phyloP scores from a whole-genome alignment of 2,329 filamentous ascomycete genomes.

The Fusarium praegraminearum region DNA sequence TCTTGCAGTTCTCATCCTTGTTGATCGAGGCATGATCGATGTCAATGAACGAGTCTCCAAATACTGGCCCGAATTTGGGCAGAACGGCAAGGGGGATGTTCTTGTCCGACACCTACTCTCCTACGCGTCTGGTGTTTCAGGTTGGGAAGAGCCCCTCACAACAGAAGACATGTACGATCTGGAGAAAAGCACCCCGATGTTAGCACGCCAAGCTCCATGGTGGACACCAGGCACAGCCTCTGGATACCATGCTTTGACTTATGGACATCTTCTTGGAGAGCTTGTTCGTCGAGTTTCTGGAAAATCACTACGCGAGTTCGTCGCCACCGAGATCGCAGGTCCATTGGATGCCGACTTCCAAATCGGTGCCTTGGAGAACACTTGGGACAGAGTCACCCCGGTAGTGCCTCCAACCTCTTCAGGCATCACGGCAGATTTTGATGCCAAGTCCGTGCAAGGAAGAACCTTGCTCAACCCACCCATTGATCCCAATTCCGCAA shows the following conservation, averaged over 20 bases:
- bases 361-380: neutral
- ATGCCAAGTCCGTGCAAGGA: neutral
- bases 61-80: constrained; percentile 35
- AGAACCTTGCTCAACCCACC: neutral
- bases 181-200: neutral
- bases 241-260: neutral
- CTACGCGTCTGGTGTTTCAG: constrained; percentile 21
- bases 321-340: neutral
- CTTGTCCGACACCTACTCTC: constrained; percentile 12
- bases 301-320: neutral
- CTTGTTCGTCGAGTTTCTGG: neutral
- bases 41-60: constrained; percentile 3
- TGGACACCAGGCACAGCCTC: constrained; percentile 5
- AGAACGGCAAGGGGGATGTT: constrained; percentile 23
- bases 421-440: neutral
- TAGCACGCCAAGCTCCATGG: neutral
- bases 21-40: constrained; percentile 14
- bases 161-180: constrained; percentile 2
- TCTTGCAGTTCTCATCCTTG: constrained; percentile 23
- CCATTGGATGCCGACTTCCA: neutral
- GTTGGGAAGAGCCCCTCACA: neutral
- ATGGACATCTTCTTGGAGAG: neutral
- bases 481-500: neutral
- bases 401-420: neutral
- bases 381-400: neutral